Base-by-base conservation (phyloP, 1,139 yeast species). In the Pichia sp. region DNA sequence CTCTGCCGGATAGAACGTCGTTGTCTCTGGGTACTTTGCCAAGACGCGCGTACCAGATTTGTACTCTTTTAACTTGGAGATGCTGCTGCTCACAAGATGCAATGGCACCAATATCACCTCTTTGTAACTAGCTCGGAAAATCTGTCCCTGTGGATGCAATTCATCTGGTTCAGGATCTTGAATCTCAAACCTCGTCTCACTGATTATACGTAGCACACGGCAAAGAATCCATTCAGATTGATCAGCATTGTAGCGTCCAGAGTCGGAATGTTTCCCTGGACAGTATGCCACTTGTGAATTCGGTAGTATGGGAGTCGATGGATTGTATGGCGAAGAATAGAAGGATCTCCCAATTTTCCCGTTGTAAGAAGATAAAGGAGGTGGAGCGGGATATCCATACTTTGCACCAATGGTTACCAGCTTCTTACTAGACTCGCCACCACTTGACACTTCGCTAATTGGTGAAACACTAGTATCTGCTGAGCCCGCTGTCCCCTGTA, bases 161-260 rank as follows among this genome's bases (percentile, higher is more conserved):
- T 91, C 97, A 53, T 93, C 98, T 0, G 98, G 98, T 55, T 93
- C 98, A 0, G 97, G 96, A 58, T 93, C 99, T 47, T 86, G 74
- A 11, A 93, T 88, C 58, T 91, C 97, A 52, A 77, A 82, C 42
- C 61, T 56, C 6, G 47, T 39, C 47, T 88, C 97, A 1, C 77
- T 77, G 18, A 79, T 62, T 4, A 91, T 77, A 49, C 74, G 76
- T 33, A 81, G 74, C 18, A 91, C 94, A 50, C 83, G 88, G 63
- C 98, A 93, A 56, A 87, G 96, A 49, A 93, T 87, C 99, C 99
- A 93, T 53, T 91, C 27, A 25, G 16, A 11, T 25, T 15, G 19
- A 14, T 3, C 98, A 35, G 74, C 78, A 22, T 27, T 28, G 23
- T 84, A 25, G 10, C 25, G 14, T 23, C 26, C 27, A 14, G 27